Evolutionary conservation across 1,284 basidiomycete species (phyloP), one percentile per base, ranked within the genome.

Genomic region (Taiwanofungus camphoratus): DNA sequence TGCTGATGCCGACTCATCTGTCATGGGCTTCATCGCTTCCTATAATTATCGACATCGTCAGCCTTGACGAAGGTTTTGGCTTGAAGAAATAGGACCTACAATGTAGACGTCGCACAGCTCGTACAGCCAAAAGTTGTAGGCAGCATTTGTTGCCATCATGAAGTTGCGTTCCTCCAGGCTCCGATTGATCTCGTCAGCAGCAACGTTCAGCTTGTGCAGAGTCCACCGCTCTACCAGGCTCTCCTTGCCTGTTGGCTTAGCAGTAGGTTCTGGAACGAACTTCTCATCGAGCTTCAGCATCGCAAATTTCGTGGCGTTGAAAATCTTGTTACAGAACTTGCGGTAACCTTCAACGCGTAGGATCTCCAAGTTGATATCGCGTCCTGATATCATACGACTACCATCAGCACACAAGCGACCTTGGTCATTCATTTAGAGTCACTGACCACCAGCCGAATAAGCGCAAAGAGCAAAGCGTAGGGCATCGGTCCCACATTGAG

Each of bases 321-420:
- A 99, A 22, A 99, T 84, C 74, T 99, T 99, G 74, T 99, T 99
- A 73, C 96, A 99, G 75, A 98, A 96, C 68, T 99, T 99, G 64
- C 96, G 83, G 69, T 99, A 99, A 5, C 95, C 95, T 68, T 99
- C 95, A n/a, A 99, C 93, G 49, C 93, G 86, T 51, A 91, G 67
- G 57, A 99, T 94, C 65, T 99, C 94, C 50, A 99, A 70, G 65
- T 96, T 95, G 69, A 97, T 95, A 63, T 96, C 92, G 42, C 92
- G 86, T 23, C 88, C 89, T 88, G 31, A 34, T 12, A 37, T 13
- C 13, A 35, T 24, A 36, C 23, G 27, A 36, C 7, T 23, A 44
- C 7, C 18, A 21, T n/a, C 22, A 7, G 9, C 9, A 12, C 3
- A 24, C 3, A 39, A 5, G 18, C 31, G 31, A 19, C n/a, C n/a